Evolutionary conservation across 768 basidiomycete species (phyloP).

Genomic region (Mycena floridula): DNA sequence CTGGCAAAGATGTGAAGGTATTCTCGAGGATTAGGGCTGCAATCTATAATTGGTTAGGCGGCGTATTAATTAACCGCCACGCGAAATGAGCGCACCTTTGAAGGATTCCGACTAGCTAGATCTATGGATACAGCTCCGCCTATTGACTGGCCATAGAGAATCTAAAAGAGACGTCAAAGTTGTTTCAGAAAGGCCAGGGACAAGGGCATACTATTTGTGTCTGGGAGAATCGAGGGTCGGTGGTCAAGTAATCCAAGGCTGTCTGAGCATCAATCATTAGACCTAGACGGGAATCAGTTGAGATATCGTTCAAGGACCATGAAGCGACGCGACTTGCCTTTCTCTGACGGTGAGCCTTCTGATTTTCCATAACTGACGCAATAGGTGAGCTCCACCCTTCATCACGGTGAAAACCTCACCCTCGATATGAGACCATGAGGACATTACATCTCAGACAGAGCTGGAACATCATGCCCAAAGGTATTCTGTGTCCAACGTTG

Average conservation of each 20-base stretch:
- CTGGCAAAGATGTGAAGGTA: slow-evolving; percentile 82
- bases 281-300: slow-evolving; percentile 31
- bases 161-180: slow-evolving; percentile 25
- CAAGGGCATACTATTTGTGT: slow-evolving; percentile 56
- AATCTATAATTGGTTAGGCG: slow-evolving; percentile 40
- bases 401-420: slow-evolving; percentile 38
- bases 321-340: slow-evolving; percentile 46
- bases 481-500: slow-evolving; percentile 86
- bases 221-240: slow-evolving; percentile 55
- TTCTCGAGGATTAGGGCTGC: slow-evolving; percentile 85
- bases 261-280: slow-evolving; percentile 83
- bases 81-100: slow-evolving; percentile 42
- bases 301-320: neutral
- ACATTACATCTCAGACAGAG: slow-evolving; percentile 87
- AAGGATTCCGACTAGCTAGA: slow-evolving; percentile 72
- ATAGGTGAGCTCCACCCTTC: neutral
- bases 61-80: slow-evolving; percentile 1
- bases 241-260: slow-evolving; percentile 64
- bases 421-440: slow-evolving; percentile 89
- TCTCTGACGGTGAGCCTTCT: slow-evolving; percentile 82
- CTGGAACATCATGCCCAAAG: slow-evolving; percentile 79
- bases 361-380: slow-evolving; percentile 74
- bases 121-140: slow-evolving; percentile 93
- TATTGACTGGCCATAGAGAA: slow-evolving; percentile 81
- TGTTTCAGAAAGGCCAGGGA: neutral